Evolutionary conservation across 768 basidiomycete species (phyloP), one percentile per base, ranked within the genome.

Genomic region (Leccinum broughii): DNA sequence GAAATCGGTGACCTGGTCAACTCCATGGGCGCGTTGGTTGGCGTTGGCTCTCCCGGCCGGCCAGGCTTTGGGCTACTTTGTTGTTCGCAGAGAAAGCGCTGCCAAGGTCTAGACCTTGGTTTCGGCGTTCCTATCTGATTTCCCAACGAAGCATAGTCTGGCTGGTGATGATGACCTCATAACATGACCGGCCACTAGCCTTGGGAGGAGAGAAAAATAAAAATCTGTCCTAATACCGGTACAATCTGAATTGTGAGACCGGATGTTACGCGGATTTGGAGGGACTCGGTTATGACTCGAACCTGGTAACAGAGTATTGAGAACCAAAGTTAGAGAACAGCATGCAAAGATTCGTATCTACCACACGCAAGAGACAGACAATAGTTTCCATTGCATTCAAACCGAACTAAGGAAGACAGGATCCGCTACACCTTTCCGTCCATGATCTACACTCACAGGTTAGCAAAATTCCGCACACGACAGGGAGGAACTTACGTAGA

Each of bases 391-490:
- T 32, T 32, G 0, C 7, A 26, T 51, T 51, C 17, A 17, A 7
- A 35, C 14, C 6, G 20, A 50, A 58, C 26, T 4, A 48, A 44
- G 34, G 6, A 24, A 22, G 15, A 56, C 3, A 35, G 6, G 6
- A 57, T 28, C 6, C 14, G 5, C 50, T 66, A 72, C 46, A 66
- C 57, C 59, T 70, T 72, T 51, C 64, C 63, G 17, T 57, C 56
- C 32, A 62, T 54, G 46, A 72, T 70, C 70, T 70, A 41, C 26
- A 28, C 41, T 44, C n/a, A 15, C 17, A 55, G 9, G 20, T 49
- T 44, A 15, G 8, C 7, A 54, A 17, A 9, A 6, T 24, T 32
- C 34, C 28, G 15, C 17, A 32, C 3, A 50, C 10, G 1, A 9
- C 7, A 17, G 1, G 22, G 6, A 51, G 26, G 32, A 28, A 66